These are phyloP conservation scores for Rhodotorula sp. DNA, from an alignment of 1,284 basidiomycete genomes.

Conservation along the genomic window DNA sequence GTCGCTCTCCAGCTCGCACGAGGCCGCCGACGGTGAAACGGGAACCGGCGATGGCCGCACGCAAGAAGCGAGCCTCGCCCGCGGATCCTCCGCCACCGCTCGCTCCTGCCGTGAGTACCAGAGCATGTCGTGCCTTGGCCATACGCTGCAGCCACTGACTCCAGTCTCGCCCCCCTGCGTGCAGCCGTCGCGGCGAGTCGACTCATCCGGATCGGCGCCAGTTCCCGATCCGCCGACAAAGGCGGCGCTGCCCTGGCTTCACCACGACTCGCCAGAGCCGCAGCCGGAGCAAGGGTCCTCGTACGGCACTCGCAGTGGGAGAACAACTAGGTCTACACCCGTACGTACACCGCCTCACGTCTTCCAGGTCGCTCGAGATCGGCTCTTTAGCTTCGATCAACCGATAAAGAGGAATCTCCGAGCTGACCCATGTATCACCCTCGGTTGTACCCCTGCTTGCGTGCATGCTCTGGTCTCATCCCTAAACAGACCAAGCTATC, in stretches of 20 bases:
- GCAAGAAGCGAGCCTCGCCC: conserved; percentile 5
- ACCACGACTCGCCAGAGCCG: conserved; percentile 6
- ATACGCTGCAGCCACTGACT: background rate
- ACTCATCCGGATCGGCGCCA: conserved; percentile 3
- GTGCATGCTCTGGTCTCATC: too few species aligned
- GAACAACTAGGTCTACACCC: too few species aligned
- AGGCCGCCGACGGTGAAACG: conserved; percentile 1
- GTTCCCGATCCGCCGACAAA: conserved; percentile 1
- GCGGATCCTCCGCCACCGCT: background rate
- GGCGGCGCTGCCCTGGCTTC: conserved; percentile 1
- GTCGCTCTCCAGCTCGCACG: background rate
- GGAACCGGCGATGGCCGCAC: conserved; percentile 2
- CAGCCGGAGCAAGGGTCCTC: background rate
- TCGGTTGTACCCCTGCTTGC: background rate
- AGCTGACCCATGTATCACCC: background rate
- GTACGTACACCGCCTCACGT: too few species aligned
- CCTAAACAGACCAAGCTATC: background rate
- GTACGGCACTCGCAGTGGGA: conserved; percentile 5
- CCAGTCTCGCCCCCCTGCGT: too few species aligned
- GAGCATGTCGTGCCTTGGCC: too few species aligned
- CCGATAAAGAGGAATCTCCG: background rate
- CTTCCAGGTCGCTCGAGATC: too few species aligned
- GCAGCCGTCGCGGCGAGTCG: conserved; percentile 1
- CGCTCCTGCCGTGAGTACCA: background rate
- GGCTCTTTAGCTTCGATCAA: background rate